A percentile compares a stretch with the other conserved stretches of the same genome.
These are phyloP conservation scores for Metarhizium robertsii DNA, from an alignment of 2,329 filamentous ascomycete species.

Conservation along the genomic window DNA sequence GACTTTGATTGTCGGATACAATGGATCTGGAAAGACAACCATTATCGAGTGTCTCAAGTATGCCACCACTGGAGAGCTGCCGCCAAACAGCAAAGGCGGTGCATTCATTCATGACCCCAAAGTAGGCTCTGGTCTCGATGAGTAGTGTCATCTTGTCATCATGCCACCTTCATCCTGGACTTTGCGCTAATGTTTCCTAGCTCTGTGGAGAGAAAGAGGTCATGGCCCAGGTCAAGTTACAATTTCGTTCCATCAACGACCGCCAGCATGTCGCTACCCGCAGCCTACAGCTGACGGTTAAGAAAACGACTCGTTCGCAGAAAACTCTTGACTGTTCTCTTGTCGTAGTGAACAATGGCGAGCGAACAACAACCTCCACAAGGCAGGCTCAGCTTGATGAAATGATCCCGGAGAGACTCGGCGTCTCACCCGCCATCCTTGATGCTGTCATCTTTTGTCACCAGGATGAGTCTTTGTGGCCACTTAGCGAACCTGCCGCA, in stretches of 20 bases:
- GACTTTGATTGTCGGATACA: slow-evolving; percentile 93
- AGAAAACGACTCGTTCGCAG: slow-evolving; percentile 64
- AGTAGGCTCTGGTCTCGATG: slow-evolving; percentile 27
- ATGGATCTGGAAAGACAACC: slow-evolving; percentile 96
- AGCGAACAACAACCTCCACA: slow-evolving; percentile 69
- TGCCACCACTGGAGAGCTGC: slow-evolving; percentile 87
- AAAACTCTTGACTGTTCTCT: slow-evolving; percentile 82
- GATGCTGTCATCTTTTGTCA: slow-evolving; percentile 98
- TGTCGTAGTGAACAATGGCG: slow-evolving; percentile 67
- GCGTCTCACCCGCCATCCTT: slow-evolving; percentile 81
- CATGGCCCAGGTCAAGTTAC: slow-evolving; percentile 81
- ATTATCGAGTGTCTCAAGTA: slow-evolving; percentile 99
- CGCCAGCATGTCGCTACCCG: slow-evolving; percentile 75
- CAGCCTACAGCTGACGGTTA: slow-evolving; percentile 76
- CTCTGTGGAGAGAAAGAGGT: slow-evolving; percentile 81
- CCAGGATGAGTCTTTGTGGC: slow-evolving; percentile 96
- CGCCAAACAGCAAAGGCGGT: slow-evolving; percentile 81
- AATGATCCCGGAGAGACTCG: slow-evolving; percentile 76
- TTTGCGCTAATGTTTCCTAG: slow-evolving; percentile 24
- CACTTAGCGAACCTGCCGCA: slow-evolving; percentile 75
- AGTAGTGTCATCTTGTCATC: neutral
- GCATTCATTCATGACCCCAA: slow-evolving; percentile 98
- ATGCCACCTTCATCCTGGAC: neutral
- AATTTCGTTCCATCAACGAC: slow-evolving; percentile 71
- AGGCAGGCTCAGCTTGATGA: slow-evolving; percentile 73